Conservation (phyloP, 2,329 filamentous ascomycete genomes). For the Biscogniauxia sp. region DNA sequence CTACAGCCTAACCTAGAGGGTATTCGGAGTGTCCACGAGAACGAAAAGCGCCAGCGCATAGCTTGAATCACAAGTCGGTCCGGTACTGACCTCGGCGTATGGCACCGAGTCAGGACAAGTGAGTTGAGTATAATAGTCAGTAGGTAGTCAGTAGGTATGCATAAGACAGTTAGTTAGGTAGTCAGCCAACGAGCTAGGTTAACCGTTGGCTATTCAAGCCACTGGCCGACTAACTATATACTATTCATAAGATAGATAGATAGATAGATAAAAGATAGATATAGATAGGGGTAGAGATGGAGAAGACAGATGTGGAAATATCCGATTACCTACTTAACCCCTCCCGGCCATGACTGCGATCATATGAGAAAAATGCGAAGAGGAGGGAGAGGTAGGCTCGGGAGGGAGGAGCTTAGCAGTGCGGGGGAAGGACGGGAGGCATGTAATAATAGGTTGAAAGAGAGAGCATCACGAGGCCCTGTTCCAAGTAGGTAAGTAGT, state of each 20-base stretch:
- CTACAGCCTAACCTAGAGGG: background rate
- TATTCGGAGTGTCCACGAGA: constrained; percentile 13
- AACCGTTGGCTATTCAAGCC: too few relatives aligned
- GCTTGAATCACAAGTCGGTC: constrained; percentile 5
- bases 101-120: background rate
- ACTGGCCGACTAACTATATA: too few relatives aligned
- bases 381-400: background rate
- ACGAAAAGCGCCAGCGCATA: constrained; percentile 18
- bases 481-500: constrained; percentile 16
- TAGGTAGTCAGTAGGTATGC: background rate
- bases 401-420: constrained; percentile 17
- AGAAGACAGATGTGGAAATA: background rate
- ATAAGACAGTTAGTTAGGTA: too few relatives aligned
- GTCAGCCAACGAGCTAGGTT: too few relatives aligned
- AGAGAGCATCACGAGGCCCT: constrained; percentile 17
- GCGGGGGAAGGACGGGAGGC: constrained; percentile 10
- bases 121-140: background rate
- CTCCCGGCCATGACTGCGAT: background rate
- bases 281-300: background rate
- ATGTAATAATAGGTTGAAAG: constrained; percentile 17
- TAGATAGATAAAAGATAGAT: too few relatives aligned
- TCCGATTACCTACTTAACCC: background rate
- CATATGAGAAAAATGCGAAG: background rate
- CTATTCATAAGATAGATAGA: too few relatives aligned
- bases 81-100: background rate